Percentiles rank a stretch among this genome's conserved stretches.
These are phyloP conservation scores for Candida easanensis DNA, from an alignment of 805 yeast genomes.

Conservation along the genomic window DNA sequence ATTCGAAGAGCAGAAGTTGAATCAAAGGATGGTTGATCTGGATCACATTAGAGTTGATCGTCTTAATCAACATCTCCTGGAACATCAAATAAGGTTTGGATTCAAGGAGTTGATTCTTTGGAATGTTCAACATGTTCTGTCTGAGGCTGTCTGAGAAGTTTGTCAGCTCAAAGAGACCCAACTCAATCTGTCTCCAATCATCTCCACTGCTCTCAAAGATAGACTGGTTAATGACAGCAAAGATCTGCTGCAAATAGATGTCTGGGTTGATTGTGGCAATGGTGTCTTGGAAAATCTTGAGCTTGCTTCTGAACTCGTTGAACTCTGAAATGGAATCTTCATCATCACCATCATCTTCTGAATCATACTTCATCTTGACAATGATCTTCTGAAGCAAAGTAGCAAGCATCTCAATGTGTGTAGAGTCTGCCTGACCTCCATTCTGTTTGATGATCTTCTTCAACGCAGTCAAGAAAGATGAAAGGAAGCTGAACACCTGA, in stretches of 20 bases:
- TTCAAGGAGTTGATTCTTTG: conserved; percentile 60
- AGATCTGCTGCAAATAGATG: conserved; percentile 57
- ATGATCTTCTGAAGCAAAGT: conserved; percentile 68
- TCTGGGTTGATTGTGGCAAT: conserved; percentile 60
- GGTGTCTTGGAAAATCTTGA: conserved; percentile 82
- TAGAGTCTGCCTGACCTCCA: conserved; percentile 34
- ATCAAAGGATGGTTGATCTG: conserved; percentile 75
- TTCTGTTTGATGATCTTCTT: conserved; percentile 50
- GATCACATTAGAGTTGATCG: conserved; percentile 45
- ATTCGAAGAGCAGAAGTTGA: conserved; percentile 79
- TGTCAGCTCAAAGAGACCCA: conserved; percentile 80
- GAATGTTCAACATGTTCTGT: conserved; percentile 69
- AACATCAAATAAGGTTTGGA: conserved; percentile 65
- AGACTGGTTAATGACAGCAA: conserved; percentile 55
- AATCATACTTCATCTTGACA: conserved; percentile 76
- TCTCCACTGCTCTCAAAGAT: conserved; percentile 32
- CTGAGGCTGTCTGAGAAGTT: conserved; percentile 78
- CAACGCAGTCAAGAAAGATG: conserved; percentile 67
- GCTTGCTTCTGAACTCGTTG: conserved; percentile 68
- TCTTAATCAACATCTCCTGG: conserved; percentile 52
- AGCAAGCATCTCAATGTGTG: conserved; percentile 52
- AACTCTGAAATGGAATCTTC: conserved; percentile 78
- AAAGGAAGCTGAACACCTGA: conserved; percentile 79
- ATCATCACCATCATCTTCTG: conserved; percentile 68
- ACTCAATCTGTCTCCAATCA: conserved; percentile 82